These are phyloP conservation scores for Monosporascus cannonballus DNA, from an alignment of 2,329 filamentous ascomycete genomes.

Conservation along the genomic window DNA sequence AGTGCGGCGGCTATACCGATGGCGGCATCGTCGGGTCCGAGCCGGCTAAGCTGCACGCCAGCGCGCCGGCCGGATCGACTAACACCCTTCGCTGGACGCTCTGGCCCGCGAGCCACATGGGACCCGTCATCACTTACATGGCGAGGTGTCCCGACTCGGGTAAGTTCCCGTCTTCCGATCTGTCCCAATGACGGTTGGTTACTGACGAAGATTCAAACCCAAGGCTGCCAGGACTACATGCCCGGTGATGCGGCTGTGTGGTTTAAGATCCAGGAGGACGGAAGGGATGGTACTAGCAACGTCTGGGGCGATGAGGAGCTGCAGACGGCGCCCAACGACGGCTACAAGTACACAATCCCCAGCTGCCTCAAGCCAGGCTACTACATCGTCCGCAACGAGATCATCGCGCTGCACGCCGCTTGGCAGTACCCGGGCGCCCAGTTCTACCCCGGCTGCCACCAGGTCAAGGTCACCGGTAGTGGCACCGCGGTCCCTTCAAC, in stretches of 20 bases:
- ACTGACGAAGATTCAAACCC: too few species aligned
- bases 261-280: conserved; percentile 49
- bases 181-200: too few species aligned
- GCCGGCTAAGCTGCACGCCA: conserved; percentile 48
- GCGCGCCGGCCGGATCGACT: conserved; percentile 44
- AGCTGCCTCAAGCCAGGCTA: conserved; percentile 44
- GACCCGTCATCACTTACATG: conserved; percentile 55
- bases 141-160: conserved; percentile 47
- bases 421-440: conserved; percentile 38
- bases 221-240: conserved; percentile 17
- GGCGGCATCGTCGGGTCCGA: conserved; percentile 41
- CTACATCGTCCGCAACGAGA: conserved; percentile 54
- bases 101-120: conserved; percentile 44
- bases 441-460: conserved; percentile 53
- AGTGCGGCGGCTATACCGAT: conserved; percentile 48
- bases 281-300: conserved; percentile 43
- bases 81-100: conserved; percentile 51
- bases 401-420: conserved; percentile 47
- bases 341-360: conserved; percentile 48
- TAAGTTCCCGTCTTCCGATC: conserved; percentile 12
- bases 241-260: conserved; percentile 35
- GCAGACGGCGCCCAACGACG: conserved; percentile 35
- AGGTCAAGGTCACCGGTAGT: conserved; percentile 46
- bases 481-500: conserved; percentile 34
- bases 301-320: conserved; percentile 41